A percentile compares a stretch with the other conserved stretches of the same genome.
Evolutionary conservation across 805 yeast genomes (phyloP).

Genomic region (Tanozyma kutaoensis): DNA sequence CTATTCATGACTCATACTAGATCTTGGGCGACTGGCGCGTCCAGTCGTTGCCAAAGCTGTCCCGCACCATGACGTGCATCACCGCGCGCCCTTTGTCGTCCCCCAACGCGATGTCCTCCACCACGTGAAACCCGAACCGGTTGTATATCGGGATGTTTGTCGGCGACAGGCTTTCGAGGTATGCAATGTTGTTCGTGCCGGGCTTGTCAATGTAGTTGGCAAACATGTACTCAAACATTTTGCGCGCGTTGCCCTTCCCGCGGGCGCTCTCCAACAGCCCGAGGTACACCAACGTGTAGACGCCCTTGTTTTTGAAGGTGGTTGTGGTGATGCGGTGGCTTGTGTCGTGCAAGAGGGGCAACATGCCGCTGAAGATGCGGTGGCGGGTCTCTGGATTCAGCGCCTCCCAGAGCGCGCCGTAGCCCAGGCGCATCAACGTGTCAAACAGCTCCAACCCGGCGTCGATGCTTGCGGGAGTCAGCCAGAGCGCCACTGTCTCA

Average conservation of each 20-base stretch:
- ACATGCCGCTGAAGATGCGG: constrained; percentile 36
- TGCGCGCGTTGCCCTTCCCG: constrained; percentile 44
- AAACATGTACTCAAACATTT: constrained; percentile 36
- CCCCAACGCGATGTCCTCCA: constrained; percentile 36
- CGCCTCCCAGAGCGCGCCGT: constrained; percentile 35
- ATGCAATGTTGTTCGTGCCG: constrained; percentile 21
- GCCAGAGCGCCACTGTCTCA: constrained; percentile 45
- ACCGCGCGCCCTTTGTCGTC: constrained; percentile 24
- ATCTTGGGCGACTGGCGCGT: background rate
- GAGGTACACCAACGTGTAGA: constrained; percentile 31
- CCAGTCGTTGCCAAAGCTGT: constrained; percentile 20
- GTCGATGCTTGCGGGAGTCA: constrained; percentile 28
- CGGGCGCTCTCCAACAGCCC: constrained; percentile 27
- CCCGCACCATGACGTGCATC: constrained; percentile 33
- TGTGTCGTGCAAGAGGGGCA: constrained; percentile 37
- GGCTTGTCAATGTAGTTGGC: constrained; percentile 28
- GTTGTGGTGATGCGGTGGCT: constrained; percentile 32
- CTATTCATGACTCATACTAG: too few relatives aligned
- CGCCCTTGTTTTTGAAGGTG: constrained; percentile 19
- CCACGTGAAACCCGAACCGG: constrained; percentile 35
- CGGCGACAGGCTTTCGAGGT: constrained; percentile 36
- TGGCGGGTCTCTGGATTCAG: constrained; percentile 34
- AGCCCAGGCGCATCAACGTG: constrained; percentile 39
- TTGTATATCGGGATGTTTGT: constrained; percentile 39
- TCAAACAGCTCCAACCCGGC: constrained; percentile 32